These are phyloP conservation scores for Metschnikowia orientalis DNA, from an alignment of 805 yeast species.

Conservation along the genomic window DNA sequence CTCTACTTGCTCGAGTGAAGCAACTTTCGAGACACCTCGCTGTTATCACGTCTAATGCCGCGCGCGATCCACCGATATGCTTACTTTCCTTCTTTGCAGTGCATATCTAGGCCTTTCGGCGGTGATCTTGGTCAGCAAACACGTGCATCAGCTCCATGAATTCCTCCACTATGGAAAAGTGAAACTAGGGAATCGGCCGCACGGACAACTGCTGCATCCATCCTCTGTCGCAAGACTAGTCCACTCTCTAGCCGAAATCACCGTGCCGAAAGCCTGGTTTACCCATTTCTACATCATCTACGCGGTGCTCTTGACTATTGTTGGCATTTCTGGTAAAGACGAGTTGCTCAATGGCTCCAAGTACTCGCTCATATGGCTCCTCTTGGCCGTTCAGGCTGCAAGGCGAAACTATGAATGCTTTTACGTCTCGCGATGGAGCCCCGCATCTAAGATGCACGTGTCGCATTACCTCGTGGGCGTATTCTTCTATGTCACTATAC, in stretches of 20 bases:
- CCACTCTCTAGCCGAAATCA: conserved; percentile 19
- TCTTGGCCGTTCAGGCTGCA: conserved; percentile 44
- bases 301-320: conserved; percentile 27
- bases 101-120: conserved; percentile 4
- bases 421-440: conserved; percentile 44
- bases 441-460: conserved; percentile 53
- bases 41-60: too few relatives aligned
- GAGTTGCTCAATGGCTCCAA: conserved; percentile 9
- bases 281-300: conserved; percentile 53
- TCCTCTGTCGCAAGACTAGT: conserved; percentile 3
- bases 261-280: conserved; percentile 63
- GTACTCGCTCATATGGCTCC: conserved; percentile 20
- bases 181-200: conserved; percentile 2
- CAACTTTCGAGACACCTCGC: too few relatives aligned
- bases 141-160: conserved; percentile 7
- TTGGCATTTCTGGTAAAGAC: conserved; percentile 17
- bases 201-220: not conserved
- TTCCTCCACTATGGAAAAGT: conserved; percentile 16
- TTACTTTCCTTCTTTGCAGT: too few relatives aligned
- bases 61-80: too few relatives aligned
- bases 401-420: conserved; percentile 56
- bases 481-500: conserved; percentile 50
- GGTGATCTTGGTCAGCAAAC: conserved; percentile 6
- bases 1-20: too few relatives aligned
- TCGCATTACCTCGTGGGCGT: conserved; percentile 66